Evolutionary conservation across 331 rosid species (phyloP).

Genomic region (Quercus phellos): DNA sequence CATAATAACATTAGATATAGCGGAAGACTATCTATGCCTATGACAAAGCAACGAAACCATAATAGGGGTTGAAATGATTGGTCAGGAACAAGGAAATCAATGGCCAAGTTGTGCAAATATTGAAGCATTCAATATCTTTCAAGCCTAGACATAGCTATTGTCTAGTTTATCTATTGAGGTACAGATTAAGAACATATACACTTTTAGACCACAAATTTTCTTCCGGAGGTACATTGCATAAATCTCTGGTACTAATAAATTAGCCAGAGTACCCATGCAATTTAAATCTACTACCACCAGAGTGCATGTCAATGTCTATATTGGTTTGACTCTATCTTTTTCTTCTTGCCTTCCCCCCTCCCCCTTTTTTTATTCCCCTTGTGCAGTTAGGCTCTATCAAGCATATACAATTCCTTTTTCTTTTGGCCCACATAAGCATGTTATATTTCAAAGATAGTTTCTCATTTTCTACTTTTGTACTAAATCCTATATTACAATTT

Average conservation of each 20-base stretch:
- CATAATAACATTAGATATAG: no score
- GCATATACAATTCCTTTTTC: background rate
- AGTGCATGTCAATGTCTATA: background rate
- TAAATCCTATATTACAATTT: no score
- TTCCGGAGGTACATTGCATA: no score
- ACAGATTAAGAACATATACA: no score
- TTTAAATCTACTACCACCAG: background rate
- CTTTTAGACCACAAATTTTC: background rate
- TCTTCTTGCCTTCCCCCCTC: no score
- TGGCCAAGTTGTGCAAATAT: background rate
- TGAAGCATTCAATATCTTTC: background rate
- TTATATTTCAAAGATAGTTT: background rate
- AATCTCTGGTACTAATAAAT: no score
- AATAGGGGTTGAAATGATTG: background rate
- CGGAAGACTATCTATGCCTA: background rate
- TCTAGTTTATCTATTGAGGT: background rate
- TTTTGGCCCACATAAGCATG: background rate
- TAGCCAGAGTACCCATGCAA: no score
- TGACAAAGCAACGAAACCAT: background rate
- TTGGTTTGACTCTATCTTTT: background rate
- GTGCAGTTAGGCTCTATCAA: background rate
- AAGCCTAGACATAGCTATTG: background rate
- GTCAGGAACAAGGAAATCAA: background rate
- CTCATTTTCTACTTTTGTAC: no score
- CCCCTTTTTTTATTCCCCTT: no score